Base-by-base conservation (phyloP, 108 stramenopile species). In the Phaeodactylum tricornutum region DNA sequence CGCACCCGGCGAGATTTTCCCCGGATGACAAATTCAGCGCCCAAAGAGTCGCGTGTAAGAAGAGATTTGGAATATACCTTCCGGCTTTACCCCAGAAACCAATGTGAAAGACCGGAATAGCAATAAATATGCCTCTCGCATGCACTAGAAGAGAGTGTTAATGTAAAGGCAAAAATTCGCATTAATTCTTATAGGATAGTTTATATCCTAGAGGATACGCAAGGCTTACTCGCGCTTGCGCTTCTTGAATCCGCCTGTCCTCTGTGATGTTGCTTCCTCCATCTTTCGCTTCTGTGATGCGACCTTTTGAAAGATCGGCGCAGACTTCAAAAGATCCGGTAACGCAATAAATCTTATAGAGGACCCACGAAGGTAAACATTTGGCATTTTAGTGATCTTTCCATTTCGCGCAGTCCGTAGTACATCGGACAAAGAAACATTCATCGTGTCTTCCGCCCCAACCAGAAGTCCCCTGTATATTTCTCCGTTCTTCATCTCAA, bases 21-120 rank as follows among this genome's bases (percentile, higher is more conserved):
- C 99, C 99, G 0, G 99, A 99, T 61, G 99, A 99, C 69, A 99
- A 98, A 76, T 98, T 97, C 68, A 90, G 87, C 36, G 36, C 73
- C 47, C 96, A 98, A 64, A 68, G 99, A 19, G 83, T 98, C 21
- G 89, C 91, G 7, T 86, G 75, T 49, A 99, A 99, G 74, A 97
- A 94, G 59, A 70, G 99, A 43, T 96, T 95, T 69, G 92, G 93
- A 34, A 67, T 97, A 39, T 93, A 98, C 58, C 83, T 94, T 41
- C 96, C 97, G 26, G 85, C 92, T 57, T 53, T 62, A 52, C 81
- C 87, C 14, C 74, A 69, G 35, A 80, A 87, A 47, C 74, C 75
- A n/a, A 31, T 85, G 32, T 85, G 74, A 49, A 29, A 8, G 4
- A 2, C 3, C 9, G 30, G 15, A 47, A 22, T n/a, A n/a, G n/a